Evolutionary conservation across 2,329 filamentous ascomycete genomes (phyloP), one percentile per base, ranked within the genome.

Genomic region (Metarhizium robertsii): DNA sequence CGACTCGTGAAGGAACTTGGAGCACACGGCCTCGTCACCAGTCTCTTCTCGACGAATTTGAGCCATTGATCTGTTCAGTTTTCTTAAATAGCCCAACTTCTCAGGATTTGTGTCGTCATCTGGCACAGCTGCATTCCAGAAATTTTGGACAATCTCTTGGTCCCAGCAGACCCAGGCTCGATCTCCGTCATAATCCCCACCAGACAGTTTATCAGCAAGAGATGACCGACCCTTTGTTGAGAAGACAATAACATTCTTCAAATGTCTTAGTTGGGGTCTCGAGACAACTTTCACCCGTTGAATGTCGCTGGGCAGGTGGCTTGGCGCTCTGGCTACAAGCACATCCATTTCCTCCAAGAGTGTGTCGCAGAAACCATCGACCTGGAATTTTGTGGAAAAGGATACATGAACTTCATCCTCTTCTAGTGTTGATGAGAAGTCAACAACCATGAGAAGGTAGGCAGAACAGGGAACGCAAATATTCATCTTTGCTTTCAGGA

Each of bases 171-270:
- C 71, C 87, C 87, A 92, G 4, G 87, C 81, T n/a, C 73, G 78
- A 59, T 94, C 89, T 0, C 89, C 89, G 60, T 92, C 88, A 59
- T 91, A 92, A 63, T 92, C 89, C 0, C 89, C 89, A 0, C 89
- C 89, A 1, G 87, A 89, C 0, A 92, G 73, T 62, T 85, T 84
- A 8, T 83, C 79, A 0, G 88, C 89, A 0, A 91, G 75, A 0
- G 88, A 81, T 0, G 70, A 72, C 30, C 77, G 65, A 0, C 87
- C 87, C 57, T 78, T 80, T 0, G 74, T 75, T 0, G 88, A 77
- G 61, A 97, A 96, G 0, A 96, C 79, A 14, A 94, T 77, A 1
- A 96, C 84, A 61, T 96, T 87, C 58, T 87, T 87, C 0, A 96
- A 69, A 2, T 81, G 79, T 3, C 84, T 80, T 0, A 92, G 71